Percentiles rank a stretch among this genome's conserved stretches.
These are phyloP conservation scores for Leishmania major DNA, from an alignment of 208 protist species.

Conservation along the genomic window DNA sequence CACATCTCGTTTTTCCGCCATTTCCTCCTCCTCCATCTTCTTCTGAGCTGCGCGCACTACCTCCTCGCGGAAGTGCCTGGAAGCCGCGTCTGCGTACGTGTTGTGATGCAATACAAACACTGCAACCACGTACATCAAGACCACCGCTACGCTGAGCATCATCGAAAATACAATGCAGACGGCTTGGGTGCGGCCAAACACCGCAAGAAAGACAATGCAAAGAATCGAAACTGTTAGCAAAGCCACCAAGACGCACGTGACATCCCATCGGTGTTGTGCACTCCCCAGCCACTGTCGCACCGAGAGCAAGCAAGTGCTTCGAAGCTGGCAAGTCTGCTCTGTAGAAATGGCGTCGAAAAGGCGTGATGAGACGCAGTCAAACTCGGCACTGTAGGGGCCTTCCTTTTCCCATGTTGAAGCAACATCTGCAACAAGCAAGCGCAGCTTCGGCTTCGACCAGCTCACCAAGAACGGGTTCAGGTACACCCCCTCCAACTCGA, in stretches of 20 bases:
- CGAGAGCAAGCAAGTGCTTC: constrained; percentile 42
- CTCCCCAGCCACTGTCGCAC: constrained; percentile 53
- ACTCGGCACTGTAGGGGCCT: constrained; percentile 49
- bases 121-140: constrained; percentile 28
- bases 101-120: constrained; percentile 69
- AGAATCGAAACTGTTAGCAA: constrained; percentile 31
- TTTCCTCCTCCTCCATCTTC: constrained; percentile 36
- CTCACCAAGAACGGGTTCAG: constrained; percentile 42
- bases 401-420: constrained; percentile 41
- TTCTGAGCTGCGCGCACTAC: constrained; percentile 36
- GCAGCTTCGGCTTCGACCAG: constrained; percentile 58
- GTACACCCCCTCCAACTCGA: constrained; percentile 47
- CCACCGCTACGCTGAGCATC: constrained; percentile 34
- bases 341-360: constrained; percentile 57
- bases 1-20: constrained; percentile 15
- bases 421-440: constrained; percentile 43
- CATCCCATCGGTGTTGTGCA: constrained; percentile 17
- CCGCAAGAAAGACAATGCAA: constrained; percentile 44
- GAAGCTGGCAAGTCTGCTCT: constrained; percentile 44
- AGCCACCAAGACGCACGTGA: constrained; percentile 14
- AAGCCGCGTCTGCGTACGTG: constrained; percentile 47
- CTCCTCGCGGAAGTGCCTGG: constrained; percentile 51
- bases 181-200: constrained; percentile 30
- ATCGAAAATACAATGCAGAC: constrained; percentile 37
- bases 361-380: constrained; percentile 44